A percentile compares a stretch with the other conserved stretches of the same genome.
Evolutionary conservation across 2,329 filamentous ascomycete species (phyloP).

Genomic region (Sclerotinia glacialis): DNA sequence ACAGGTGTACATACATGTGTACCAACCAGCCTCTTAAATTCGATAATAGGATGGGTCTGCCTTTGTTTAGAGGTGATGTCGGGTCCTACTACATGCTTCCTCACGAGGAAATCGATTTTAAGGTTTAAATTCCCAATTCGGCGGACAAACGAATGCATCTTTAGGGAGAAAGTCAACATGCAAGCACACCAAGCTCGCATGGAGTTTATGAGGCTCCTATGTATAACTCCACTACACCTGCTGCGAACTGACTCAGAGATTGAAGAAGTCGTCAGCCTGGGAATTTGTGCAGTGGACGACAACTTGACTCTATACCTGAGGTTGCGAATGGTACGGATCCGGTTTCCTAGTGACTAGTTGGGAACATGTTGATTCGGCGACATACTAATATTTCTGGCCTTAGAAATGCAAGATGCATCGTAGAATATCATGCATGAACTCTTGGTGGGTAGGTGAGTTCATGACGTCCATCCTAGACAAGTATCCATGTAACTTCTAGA

Average conservation of each 20-base stretch:
- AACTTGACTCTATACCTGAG: neutral
- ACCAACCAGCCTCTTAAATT: slow-evolving; percentile 14
- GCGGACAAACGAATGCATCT: slow-evolving; percentile 1
- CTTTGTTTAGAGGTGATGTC: neutral
- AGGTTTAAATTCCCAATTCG: neutral
- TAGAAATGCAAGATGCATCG: neutral
- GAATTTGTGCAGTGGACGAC: neutral
- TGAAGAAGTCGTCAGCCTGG: neutral
- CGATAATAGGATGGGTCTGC: slow-evolving; percentile 6
- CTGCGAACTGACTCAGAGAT: neutral
- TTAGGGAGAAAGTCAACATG: neutral
- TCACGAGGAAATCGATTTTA: neutral
- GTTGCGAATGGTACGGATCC: neutral
- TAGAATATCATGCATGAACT: slow-evolving; percentile 10
- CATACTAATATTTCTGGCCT: neutral
- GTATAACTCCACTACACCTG: neutral
- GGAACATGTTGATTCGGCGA: neutral
- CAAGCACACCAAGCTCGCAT: neutral
- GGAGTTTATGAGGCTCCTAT: neutral
- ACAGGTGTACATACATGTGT: slow-evolving; percentile 5
- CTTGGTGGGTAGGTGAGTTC: neutral
- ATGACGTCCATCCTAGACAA: neutral
- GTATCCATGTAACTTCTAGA: slow-evolving; percentile 2
- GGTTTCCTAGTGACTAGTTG: neutral
- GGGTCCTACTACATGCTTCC: neutral